phyloP scores from a whole-genome alignment of 2,329 filamentous ascomycete genomes.

The Colletotrichum graminicola region DNA sequence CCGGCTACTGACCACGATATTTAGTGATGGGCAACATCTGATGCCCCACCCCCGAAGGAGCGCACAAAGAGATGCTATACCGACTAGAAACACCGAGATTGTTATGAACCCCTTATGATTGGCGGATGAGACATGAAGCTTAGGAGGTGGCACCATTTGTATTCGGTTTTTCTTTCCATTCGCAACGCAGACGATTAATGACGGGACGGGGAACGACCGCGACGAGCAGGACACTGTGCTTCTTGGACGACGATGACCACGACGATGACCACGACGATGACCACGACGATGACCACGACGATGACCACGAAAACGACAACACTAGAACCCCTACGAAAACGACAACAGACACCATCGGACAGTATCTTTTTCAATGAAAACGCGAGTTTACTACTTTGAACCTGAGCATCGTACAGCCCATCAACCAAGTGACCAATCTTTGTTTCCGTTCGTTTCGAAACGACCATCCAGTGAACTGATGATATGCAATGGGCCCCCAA shows the following conservation, averaged over 20 bases:
- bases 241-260: background rate
- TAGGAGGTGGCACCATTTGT: conserved; percentile 10
- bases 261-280: background rate
- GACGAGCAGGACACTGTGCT: background rate
- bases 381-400: background rate
- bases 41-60: background rate
- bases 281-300: background rate
- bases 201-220: background rate
- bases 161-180: background rate
- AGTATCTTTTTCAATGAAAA: conserved; percentile 10
- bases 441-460: background rate
- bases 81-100: background rate
- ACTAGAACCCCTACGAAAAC: background rate
- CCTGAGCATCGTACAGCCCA: background rate
- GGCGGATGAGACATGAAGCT: conserved; percentile 9
- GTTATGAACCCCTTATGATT: background rate
- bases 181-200: conserved; percentile 12
- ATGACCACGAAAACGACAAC: background rate
- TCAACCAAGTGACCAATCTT: background rate
- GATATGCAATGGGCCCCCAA: background rate
- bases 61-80: background rate
- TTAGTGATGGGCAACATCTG: conserved; percentile 18
- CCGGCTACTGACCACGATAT: conserved; percentile 16
- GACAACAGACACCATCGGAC: background rate
- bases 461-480: background rate